phyloP scores from a whole-genome alignment of 2,329 filamentous ascomycete genomes.

The Colletotrichum melonis region DNA sequence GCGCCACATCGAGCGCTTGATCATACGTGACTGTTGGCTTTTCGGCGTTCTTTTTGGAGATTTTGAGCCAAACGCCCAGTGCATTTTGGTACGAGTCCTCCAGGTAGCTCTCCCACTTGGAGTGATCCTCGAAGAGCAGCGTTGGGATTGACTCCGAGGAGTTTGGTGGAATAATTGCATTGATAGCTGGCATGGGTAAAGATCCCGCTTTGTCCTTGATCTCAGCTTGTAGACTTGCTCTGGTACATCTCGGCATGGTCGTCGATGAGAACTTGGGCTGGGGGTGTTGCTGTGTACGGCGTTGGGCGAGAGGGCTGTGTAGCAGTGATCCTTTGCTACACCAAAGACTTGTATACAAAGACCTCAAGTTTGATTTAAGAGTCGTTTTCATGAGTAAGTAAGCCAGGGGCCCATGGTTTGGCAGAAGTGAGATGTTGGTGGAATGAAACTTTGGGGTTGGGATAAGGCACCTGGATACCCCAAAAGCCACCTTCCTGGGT shows the following conservation, averaged over 20 bases:
- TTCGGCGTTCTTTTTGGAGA: slow-evolving; percentile 59
- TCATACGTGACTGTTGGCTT: slow-evolving; percentile 58
- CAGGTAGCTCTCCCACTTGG: slow-evolving; percentile 53
- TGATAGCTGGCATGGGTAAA: too few relatives aligned
- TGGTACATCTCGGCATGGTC: background rate
- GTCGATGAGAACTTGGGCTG: background rate
- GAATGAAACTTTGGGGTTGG: background rate
- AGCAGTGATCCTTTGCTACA: too few relatives aligned
- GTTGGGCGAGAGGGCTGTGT: background rate
- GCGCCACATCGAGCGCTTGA: slow-evolving; percentile 65
- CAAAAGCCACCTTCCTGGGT: background rate
- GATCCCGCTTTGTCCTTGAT: background rate
- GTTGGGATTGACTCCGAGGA: slow-evolving; percentile 30
- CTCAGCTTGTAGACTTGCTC: background rate
- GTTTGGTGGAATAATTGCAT: background rate
- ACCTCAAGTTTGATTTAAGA: background rate
- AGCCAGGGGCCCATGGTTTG: background rate
- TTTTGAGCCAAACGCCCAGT: slow-evolving; percentile 58
- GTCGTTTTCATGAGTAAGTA: background rate
- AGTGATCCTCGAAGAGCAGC: slow-evolving; percentile 43
- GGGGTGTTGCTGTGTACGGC: background rate
- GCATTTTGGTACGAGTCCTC: slow-evolving; percentile 44
- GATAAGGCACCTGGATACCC: background rate
- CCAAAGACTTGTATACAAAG: too few relatives aligned
- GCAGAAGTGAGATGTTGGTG: background rate